A percentile compares a stretch with the other conserved stretches of the same genome.
Evolutionary conservation across 2,329 filamentous ascomycete genomes (phyloP).

Genomic region (Ceratocystis cubensis): DNA sequence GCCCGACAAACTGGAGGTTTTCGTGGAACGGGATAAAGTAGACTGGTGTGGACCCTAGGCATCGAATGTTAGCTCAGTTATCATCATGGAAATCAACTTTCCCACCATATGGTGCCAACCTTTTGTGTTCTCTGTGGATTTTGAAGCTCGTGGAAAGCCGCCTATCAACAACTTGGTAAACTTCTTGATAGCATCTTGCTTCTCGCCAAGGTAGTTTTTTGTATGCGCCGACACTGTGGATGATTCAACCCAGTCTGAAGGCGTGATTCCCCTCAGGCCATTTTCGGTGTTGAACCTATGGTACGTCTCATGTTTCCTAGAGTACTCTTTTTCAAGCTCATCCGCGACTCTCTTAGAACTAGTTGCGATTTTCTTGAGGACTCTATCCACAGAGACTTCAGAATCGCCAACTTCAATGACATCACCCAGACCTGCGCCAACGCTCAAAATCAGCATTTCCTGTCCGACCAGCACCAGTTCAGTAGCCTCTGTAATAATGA

Average conservation of each 20-base stretch:
- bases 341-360: neutral
- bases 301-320: constrained; percentile 22
- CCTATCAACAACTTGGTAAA: neutral
- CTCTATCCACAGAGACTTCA: neutral
- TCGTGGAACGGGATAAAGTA: neutral
- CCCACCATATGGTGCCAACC: too few species aligned
- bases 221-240: constrained; percentile 24
- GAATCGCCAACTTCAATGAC: constrained; percentile 22
- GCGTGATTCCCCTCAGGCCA: constrained; percentile 23
- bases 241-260: constrained; percentile 24
- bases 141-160: neutral
- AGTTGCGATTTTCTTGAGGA: neutral
- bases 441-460: constrained; percentile 23
- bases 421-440: constrained; percentile 25
- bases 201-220: constrained; percentile 22
- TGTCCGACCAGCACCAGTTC: constrained; percentile 22
- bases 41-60: neutral
- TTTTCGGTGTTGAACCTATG: constrained; percentile 25
- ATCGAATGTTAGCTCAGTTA: neutral
- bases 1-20: neutral
- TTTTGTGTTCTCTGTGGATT: neutral
- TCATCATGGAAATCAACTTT: neutral
- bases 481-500: constrained; percentile 26
- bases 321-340: constrained; percentile 21
- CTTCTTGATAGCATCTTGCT: neutral